Base-by-base conservation (phyloP, 2,329 filamentous ascomycete species). In the Beauveria sp. region DNA sequence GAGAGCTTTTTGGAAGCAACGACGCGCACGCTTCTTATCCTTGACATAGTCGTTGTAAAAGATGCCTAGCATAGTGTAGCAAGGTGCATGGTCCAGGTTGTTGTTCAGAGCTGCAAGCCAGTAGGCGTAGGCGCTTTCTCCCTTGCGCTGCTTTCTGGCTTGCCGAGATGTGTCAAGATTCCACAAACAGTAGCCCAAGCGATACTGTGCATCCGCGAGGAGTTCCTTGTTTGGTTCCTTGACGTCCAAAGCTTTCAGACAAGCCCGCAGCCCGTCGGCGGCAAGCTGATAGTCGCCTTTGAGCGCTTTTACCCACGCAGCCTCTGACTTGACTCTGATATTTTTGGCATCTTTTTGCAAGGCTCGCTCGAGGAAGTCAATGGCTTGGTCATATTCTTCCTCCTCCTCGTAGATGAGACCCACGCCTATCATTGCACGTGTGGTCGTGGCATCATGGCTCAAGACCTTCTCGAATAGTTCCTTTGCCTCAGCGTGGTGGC, bases 1-100 rank as follows among this genome's bases (percentile, higher is more conserved):
- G 55, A 99, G 90, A 0, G 94, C 94, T 71, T 97, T 97, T 68
- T 97, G 91, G 69, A 97, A 97, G 71, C 93, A 97, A 64, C 90
- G 87, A n/a, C 90, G 84, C 9, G 93, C 91, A 69, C 96, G 82
- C 68, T 87, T 89, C 73, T 87, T 91, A 72, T 97, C 94, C 66
- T 87, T 91, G 60, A 85, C 89, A 70, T 97, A 97, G 69, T 97
- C 93, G 6, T 87, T 86, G 70, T 97, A 99, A 76, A 89, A 99
- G 8, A 93, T 79, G 18, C 94, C 94, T 5, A 99, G 83, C 65
- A 87, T 92, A 0, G 92, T 96, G 72, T 97, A 99, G 2, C 92
- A 87, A 0, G 94, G 90, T 1, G 94, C 92, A 72, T 89, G 92
- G 67, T 89, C 96, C 61, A 94, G 83, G 67, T 97, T 91, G 58